These are phyloP conservation scores for Pythium scleroteichum DNA, from an alignment of 352 stramenopile species.

Conservation along the genomic window DNA sequence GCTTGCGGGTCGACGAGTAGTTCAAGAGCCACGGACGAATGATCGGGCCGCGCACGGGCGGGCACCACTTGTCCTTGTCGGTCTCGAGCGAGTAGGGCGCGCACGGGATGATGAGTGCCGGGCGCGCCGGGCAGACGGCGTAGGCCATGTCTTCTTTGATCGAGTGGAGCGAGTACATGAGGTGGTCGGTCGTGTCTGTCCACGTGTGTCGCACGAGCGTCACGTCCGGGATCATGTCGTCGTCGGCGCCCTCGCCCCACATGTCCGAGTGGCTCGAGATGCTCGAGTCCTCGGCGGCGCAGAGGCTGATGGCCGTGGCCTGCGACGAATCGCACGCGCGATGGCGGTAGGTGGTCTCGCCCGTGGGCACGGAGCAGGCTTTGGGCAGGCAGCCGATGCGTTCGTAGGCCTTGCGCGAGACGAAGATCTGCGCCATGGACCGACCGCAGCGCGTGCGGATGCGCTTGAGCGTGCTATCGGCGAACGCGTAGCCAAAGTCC, in stretches of 20 bases:
- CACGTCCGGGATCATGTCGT: constrained; percentile 49
- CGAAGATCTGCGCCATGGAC: constrained; percentile 68
- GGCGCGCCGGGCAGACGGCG: constrained; percentile 46
- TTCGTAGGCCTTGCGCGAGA: constrained; percentile 55
- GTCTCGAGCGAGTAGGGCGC: constrained; percentile 38
- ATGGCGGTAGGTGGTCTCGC: constrained; percentile 41
- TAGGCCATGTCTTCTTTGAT: constrained; percentile 43
- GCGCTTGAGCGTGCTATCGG: constrained; percentile 32
- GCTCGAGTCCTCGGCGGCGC: constrained; percentile 45
- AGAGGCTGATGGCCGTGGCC: constrained; percentile 48
- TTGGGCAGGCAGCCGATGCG: constrained; percentile 46
- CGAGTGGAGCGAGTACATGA: constrained; percentile 65
- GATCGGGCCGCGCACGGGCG: constrained; percentile 36
- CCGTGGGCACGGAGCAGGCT: constrained; percentile 27
- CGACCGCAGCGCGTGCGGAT: constrained; percentile 67
- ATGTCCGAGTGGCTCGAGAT: constrained; percentile 42
- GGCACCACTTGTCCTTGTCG: constrained; percentile 42
- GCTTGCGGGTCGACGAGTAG: constrained; percentile 49
- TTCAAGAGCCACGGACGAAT: constrained; percentile 53
- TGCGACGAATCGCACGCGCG: constrained; percentile 44
- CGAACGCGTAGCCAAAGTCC: constrained; percentile 64
- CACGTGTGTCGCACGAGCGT: constrained; percentile 58
- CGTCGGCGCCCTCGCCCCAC: constrained; percentile 62
- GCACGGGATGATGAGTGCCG: constrained; percentile 64
- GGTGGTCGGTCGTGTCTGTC: constrained; percentile 30